Evolutionary conservation across 1,284 basidiomycete species (phyloP).

Genomic region (Fomitopsis schrenkii): DNA sequence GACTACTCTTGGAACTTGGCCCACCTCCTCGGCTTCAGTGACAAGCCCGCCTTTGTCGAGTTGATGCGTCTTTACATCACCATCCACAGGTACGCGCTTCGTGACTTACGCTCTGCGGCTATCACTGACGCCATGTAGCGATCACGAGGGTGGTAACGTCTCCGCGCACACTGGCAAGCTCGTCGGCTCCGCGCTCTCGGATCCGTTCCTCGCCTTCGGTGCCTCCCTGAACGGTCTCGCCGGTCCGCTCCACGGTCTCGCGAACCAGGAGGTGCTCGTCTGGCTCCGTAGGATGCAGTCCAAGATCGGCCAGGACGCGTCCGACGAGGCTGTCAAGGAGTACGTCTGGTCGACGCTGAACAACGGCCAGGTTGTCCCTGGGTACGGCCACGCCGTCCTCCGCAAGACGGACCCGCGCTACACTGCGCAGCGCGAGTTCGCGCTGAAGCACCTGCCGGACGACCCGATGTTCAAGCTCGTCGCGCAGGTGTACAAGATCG

Average conservation of each 20-base stretch:
- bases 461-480: constrained; percentile 93
- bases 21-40: constrained; percentile 89
- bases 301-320: constrained; percentile 78
- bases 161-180: constrained; percentile 97
- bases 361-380: constrained; percentile 88
- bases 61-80: constrained; percentile 96
- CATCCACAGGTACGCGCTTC: constrained; percentile 71
- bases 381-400: constrained; percentile 95
- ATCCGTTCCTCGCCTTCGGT: constrained; percentile 94
- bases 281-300: constrained; percentile 90
- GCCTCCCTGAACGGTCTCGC: constrained; percentile 96
- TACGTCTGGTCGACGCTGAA: constrained; percentile 94
- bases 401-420: constrained; percentile 98
- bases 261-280: constrained; percentile 92
- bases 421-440: constrained; percentile 93
- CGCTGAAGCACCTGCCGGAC: constrained; percentile 82
- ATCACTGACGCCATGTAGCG: constrained; percentile 41
- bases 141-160: constrained; percentile 98
- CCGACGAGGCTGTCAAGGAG: constrained; percentile 84
- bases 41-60: constrained; percentile 89
- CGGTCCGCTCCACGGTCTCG: constrained; percentile 94
- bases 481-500: constrained; percentile 89
- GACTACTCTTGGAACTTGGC: constrained; percentile 96
- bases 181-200: constrained; percentile 95
- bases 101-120: too few relatives aligned